phyloP scores from a whole-genome alignment of 495 filamentous ascomycete species.

The Penicillium flavigenum region DNA sequence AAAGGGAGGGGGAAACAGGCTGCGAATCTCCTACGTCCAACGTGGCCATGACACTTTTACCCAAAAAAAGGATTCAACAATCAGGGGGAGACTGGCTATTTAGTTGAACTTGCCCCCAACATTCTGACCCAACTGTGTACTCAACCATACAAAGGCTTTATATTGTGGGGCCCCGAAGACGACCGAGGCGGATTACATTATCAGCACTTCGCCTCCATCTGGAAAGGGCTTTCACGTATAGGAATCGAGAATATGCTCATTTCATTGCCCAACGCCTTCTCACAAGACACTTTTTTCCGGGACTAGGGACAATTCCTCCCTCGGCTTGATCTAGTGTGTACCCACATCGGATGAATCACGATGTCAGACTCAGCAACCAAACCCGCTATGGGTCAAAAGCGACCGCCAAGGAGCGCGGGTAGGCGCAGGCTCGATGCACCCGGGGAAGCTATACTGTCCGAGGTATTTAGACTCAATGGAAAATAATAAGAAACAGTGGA shows the following conservation, averaged over 20 bases:
- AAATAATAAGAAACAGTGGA: background rate
- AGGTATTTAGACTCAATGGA: background rate
- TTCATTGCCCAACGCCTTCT: background rate
- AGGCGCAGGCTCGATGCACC: conserved; percentile 4
- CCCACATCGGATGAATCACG: background rate
- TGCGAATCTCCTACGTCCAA: background rate
- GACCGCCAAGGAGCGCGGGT: conserved; percentile 3
- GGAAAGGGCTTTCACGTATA: background rate
- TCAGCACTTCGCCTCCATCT: background rate
- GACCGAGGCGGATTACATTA: conserved; percentile 8
- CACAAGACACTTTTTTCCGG: background rate
- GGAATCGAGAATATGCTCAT: background rate
- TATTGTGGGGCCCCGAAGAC: background rate
- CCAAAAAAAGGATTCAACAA: background rate
- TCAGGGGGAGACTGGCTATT: background rate
- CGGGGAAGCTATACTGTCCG: conserved; percentile 1
- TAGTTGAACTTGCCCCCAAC: background rate
- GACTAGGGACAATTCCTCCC: background rate
- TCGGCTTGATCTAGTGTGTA: background rate
- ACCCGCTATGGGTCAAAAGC: background rate
- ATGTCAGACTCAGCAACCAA: background rate
- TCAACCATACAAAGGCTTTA: background rate
- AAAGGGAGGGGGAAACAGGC: no score
- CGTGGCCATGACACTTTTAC: background rate
- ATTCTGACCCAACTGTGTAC: background rate